Evolutionary conservation across 2,329 filamentous ascomycete species (phyloP).

Genomic region (Aspergillus pseudotamarii): DNA sequence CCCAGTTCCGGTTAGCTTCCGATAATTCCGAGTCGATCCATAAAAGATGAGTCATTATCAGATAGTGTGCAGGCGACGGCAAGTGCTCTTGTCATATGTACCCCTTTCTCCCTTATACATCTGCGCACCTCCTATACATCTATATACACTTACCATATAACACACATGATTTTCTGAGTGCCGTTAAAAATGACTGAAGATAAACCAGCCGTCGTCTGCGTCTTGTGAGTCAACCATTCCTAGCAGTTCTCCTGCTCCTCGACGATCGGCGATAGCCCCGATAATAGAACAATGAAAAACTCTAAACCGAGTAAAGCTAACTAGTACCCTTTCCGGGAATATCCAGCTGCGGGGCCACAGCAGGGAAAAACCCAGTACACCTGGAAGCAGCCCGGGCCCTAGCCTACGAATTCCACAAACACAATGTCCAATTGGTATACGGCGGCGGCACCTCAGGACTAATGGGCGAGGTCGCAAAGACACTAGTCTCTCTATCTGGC

Average conservation of each 20-base stretch:
- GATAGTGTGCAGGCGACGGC: not conserved
- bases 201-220: slow-evolving; percentile 72
- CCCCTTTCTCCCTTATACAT: not conserved
- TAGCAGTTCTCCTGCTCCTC: too few species aligned
- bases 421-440: slow-evolving; percentile 84
- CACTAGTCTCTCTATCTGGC: slow-evolving; percentile 79
- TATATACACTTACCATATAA: not conserved
- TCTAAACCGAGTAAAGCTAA: too few species aligned
- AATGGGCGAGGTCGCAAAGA: slow-evolving; percentile 91
- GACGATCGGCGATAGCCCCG: too few species aligned
- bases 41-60: not conserved
- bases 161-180: not conserved
- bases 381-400: slow-evolving; percentile 76
- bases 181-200: not conserved
- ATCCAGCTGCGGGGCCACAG: slow-evolving; percentile 74
- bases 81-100: not conserved
- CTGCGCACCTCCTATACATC: not conserved
- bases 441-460: slow-evolving; percentile 91
- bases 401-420: slow-evolving; percentile 70
- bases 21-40: not conserved
- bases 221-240: slow-evolving; percentile 63
- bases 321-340: too few species aligned
- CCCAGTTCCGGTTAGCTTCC: not conserved
- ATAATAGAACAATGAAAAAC: too few species aligned
- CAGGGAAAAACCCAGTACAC: slow-evolving; percentile 73